Conservation (phyloP, 352 stramenopile species). For the Elongisporangium senticosum region DNA sequence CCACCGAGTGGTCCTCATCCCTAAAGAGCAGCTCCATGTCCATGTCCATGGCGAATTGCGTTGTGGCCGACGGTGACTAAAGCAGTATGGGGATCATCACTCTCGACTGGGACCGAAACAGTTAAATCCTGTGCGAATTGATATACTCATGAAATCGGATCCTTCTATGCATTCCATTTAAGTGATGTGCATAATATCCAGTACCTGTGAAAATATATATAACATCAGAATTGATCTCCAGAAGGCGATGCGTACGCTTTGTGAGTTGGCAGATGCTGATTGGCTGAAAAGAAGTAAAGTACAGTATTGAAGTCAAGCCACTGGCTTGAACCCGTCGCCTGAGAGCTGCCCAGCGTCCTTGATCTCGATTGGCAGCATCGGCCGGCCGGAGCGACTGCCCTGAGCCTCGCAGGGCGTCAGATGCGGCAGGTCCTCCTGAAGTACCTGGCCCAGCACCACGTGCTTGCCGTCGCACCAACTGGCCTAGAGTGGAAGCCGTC, state of each 20-base stretch:
- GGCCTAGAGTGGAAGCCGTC: constrained; percentile 14
- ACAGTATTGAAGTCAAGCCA: background rate
- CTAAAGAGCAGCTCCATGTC: constrained; percentile 10
- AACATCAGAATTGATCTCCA: background rate
- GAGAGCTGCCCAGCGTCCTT: constrained; percentile 51
- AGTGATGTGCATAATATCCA: background rate
- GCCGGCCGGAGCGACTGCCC: constrained; percentile 44
- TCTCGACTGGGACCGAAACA: background rate
- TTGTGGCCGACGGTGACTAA: background rate
- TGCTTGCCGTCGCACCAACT: constrained; percentile 97
- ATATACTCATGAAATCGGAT: background rate
- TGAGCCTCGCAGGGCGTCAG: constrained; percentile 36
- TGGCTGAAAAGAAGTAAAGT: constrained; percentile 35
- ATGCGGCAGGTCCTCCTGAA: constrained; percentile 55
- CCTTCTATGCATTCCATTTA: background rate
- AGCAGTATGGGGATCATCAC: background rate
- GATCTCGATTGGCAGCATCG: constrained; percentile 42
- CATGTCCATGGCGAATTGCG: constrained; percentile 6
- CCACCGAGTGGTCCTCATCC: constrained; percentile 21
- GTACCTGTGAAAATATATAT: background rate
- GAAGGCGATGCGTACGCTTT: constrained; percentile 5
- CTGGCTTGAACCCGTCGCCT: constrained; percentile 33
- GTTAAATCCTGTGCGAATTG: background rate
- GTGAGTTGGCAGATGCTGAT: constrained; percentile 51
- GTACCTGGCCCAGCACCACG: constrained; percentile 98